A percentile compares a stretch with the other conserved stretches of the same genome.
phyloP scores from a whole-genome alignment of 148 eudicot genomes.

The Chenopodium formosanum region DNA sequence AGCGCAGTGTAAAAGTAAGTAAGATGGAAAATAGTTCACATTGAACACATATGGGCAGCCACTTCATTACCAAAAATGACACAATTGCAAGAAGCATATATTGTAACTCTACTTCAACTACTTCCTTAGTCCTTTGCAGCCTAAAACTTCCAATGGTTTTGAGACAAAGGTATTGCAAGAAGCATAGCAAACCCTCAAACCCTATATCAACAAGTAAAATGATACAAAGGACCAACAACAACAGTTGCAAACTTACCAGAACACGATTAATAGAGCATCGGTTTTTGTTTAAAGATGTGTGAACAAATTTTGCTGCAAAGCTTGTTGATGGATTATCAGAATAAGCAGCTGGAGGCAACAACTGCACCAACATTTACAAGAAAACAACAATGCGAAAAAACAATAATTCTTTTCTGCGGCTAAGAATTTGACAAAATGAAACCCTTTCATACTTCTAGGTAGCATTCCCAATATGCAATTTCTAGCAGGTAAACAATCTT shows the following conservation, averaged over 20 bases:
- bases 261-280: constrained; percentile 95
- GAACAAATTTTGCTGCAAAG: constrained; percentile 93
- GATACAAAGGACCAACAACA: background rate
- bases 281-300: constrained; percentile 88
- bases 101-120: background rate
- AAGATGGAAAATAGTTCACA: constrained; percentile 2
- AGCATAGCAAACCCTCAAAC: background rate
- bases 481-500: background rate
- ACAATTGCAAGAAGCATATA: background rate
- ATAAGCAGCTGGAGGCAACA: constrained; percentile 87
- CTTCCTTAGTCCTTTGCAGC: background rate
- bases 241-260: constrained; percentile 52
- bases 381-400: constrained; percentile 1
- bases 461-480: background rate
- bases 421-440: background rate
- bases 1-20: constrained; percentile 9
- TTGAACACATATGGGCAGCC: background rate
- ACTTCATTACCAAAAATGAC: background rate
- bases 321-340: constrained; percentile 95
- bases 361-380: constrained; percentile 53
- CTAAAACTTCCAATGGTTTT: background rate
- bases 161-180: background rate
- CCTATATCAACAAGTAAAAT: no score
- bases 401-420: background rate
- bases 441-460: background rate